Evolutionary conservation across 345 rosid genomes (phyloP).

Genomic region (Aquilaria sinensis): DNA sequence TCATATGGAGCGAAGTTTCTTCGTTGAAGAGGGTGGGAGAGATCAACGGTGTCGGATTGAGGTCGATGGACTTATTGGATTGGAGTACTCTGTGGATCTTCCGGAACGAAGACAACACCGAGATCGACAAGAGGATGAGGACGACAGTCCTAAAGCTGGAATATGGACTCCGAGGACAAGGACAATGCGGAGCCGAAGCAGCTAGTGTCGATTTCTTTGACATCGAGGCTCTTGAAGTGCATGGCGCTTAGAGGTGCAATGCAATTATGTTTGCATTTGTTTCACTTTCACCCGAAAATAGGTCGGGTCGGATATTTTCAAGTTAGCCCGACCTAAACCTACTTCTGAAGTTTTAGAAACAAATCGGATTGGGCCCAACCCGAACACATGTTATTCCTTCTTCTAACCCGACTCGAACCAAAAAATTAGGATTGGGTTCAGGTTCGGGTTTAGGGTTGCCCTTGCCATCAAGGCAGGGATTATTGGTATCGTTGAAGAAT

Average conservation of each 20-base stretch:
- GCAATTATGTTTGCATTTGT: background rate
- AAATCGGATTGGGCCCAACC: too few relatives aligned
- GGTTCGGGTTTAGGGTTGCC: too few relatives aligned
- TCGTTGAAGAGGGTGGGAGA: conserved; percentile 43
- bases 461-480: too few relatives aligned
- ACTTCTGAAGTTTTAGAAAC: too few relatives aligned
- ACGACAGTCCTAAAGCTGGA: conserved; percentile 24
- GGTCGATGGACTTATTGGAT: conserved; percentile 73
- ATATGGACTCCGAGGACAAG: conserved; percentile 70
- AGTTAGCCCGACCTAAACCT: too few relatives aligned
- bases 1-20: conserved; percentile 46
- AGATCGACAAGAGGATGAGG: conserved; percentile 45
- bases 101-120: conserved; percentile 78
- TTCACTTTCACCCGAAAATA: too few relatives aligned
- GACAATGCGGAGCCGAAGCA: conserved; percentile 48
- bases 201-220: conserved; percentile 81
- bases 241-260: conserved; percentile 64
- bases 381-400: too few relatives aligned
- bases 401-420: too few relatives aligned
- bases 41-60: conserved; percentile 35
- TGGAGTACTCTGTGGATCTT: conserved; percentile 76
- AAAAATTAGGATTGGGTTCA: too few relatives aligned
- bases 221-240: conserved; percentile 94
- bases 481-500: too few relatives aligned
- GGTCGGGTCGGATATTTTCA: too few relatives aligned